A percentile compares a stretch with the other conserved stretches of the same genome.
Conservation (phyloP, 768 basidiomycete genomes). For the Boletus huronensis region DNA sequence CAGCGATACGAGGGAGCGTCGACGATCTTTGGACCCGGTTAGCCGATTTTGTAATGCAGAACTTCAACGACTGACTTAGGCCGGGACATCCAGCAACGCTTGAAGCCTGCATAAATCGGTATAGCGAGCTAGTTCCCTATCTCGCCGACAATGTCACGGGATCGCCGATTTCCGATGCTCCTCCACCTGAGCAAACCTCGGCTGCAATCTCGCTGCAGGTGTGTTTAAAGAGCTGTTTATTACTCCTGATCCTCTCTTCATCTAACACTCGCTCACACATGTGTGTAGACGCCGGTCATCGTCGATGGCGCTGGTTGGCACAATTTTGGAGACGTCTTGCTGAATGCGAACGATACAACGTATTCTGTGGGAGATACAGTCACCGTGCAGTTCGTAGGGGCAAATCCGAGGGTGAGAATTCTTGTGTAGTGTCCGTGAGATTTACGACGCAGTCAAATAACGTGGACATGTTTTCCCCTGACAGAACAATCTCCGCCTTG, state of each 20-base stretch:
- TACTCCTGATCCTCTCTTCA: neutral
- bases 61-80: neutral
- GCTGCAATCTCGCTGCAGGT: constrained; percentile 70
- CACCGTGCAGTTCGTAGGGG: constrained; percentile 63
- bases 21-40: constrained; percentile 72
- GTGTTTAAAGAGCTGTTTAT: neutral
- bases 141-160: constrained; percentile 47
- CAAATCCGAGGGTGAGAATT: constrained; percentile 65
- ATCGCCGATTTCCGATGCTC: constrained; percentile 56
- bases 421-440: neutral
- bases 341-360: constrained; percentile 47
- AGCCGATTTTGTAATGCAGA: constrained; percentile 22
- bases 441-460: neutral
- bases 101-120: constrained; percentile 80
- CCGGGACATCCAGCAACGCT: constrained; percentile 49
- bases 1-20: constrained; percentile 84
- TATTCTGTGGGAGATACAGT: constrained; percentile 62
- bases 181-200: constrained; percentile 61
- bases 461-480: too few species aligned
- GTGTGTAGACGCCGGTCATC: constrained; percentile 52
- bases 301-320: constrained; percentile 55
- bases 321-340: constrained; percentile 58
- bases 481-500: constrained; percentile 75
- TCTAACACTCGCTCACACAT: neutral
- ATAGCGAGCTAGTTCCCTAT: constrained; percentile 61